Conservation (phyloP, 192 early-diverging fungal species). For the Mycoemilia scoparia region DNA sequence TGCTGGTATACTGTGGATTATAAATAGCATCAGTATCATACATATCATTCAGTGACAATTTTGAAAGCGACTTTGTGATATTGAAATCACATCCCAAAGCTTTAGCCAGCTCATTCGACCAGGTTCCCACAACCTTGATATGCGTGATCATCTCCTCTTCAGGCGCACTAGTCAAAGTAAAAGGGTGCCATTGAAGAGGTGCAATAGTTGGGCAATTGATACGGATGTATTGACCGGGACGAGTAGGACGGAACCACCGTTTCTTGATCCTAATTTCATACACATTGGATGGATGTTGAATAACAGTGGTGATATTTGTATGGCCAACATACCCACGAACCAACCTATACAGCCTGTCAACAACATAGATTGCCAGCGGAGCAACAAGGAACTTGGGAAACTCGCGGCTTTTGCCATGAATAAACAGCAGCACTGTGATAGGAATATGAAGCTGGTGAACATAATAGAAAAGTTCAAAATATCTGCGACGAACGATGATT, state of each 20-base stretch:
- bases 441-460: slow-evolving; percentile 73
- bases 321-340: slow-evolving; percentile 34
- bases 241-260: slow-evolving; percentile 16
- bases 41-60: no score
- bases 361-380: slow-evolving; percentile 38
- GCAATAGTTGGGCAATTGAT: slow-evolving; percentile 54
- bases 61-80: slow-evolving; percentile 3
- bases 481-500: slow-evolving; percentile 13
- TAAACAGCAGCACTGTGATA: slow-evolving; percentile 44
- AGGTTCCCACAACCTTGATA: slow-evolving; percentile 58
- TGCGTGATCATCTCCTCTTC: slow-evolving; percentile 65
- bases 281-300: slow-evolving; percentile 55
- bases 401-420: slow-evolving; percentile 53
- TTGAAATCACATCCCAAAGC: slow-evolving; percentile 45
- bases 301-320: slow-evolving; percentile 42
- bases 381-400: slow-evolving; percentile 59
- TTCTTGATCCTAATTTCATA: slow-evolving; percentile 56
- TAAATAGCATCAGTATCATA: no score
- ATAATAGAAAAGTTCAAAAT: slow-evolving; percentile 65
- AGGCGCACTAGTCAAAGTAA: slow-evolving; percentile 53
- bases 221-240: slow-evolving; percentile 64
- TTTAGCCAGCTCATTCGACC: slow-evolving; percentile 42
- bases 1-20: no score
- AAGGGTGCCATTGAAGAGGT: slow-evolving; percentile 57
- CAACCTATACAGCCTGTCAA: slow-evolving; percentile 51